Base-by-base conservation (phyloP, 2,329 filamentous ascomycete species). In the Neofusicoccum sp. region DNA sequence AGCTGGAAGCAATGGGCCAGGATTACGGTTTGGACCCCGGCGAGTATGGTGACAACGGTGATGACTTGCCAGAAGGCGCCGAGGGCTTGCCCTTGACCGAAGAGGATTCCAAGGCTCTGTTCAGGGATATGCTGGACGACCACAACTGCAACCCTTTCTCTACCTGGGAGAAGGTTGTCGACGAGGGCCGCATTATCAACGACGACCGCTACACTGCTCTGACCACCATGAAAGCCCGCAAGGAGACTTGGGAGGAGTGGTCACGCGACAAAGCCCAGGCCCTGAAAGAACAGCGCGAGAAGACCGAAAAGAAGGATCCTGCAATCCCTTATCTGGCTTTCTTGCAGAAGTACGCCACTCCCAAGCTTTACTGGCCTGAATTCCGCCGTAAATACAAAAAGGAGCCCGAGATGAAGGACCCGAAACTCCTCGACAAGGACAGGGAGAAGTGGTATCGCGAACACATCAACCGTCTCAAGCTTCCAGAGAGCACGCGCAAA, bases 361-460 rank as follows among this genome's bases (percentile, higher is more conserved):
- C 91, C 0, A 98, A 96, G 76, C 82, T 99, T 1, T 99, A 96
- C 80, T 99, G 95, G 95, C 89, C 91, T 0, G 95, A 99, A 72
- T 99, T 99, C 76, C 91, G 90, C 68, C 83, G 95, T 34, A 99
- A 97, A 72, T 95, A 86, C 75, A 89, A 89, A 65, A 93, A 89
- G 65, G 92, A 96, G 65, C 75, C 84, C 0, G 84, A 87, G 57
- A 92, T 99, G 89, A 89, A 88, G 63, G 89, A 93, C 62, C 79
- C 84, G 14, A 78, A 79, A 62, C 65, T 81, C 3, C 66, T 72
- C 20, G 81, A 82, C 69, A 91, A 89, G 72, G 90, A 93, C 57
- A 83, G 89, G 34, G 91, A 96, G 71, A 92, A 89, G 75, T 80
- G 85, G 57, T 96, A 93, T 71, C 83, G 90, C 60, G 90, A 95